Percentiles rank a stretch among this genome's conserved stretches.
Evolutionary conservation across 495 filamentous ascomycete genomes (phyloP).

Genomic region (Amphirosellinia nigrospora): DNA sequence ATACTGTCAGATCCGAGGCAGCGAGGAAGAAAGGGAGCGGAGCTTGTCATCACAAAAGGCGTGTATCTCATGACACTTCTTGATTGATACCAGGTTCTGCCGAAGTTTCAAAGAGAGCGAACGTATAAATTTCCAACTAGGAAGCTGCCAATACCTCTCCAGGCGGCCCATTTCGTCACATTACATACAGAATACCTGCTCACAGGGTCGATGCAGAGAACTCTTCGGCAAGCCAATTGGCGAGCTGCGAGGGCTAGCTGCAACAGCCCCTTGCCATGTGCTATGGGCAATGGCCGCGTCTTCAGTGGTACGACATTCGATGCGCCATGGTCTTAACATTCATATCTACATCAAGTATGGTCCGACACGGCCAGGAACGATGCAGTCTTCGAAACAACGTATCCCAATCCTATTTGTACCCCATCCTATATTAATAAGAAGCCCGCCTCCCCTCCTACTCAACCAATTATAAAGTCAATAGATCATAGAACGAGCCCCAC

Average conservation of each 20-base stretch:
- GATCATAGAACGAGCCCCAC: neutral
- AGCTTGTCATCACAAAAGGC: neutral
- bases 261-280: conserved; percentile 16
- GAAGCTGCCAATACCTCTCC: conserved; percentile 3
- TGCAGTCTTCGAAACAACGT: conserved; percentile 20
- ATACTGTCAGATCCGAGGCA: neutral
- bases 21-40: neutral
- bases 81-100: conserved; percentile 2
- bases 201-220: conserved; percentile 8
- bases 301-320: conserved; percentile 20
- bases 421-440: neutral
- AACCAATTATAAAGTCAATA: conserved; percentile 9
- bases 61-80: neutral
- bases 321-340: neutral
- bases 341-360: neutral
- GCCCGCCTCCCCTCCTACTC: neutral
- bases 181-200: neutral
- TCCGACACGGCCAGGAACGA: conserved; percentile 6
- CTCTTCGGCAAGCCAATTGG: conserved; percentile 4
- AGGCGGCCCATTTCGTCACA: conserved; percentile 11
- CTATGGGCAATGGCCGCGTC: conserved; percentile 17
- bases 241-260: neutral
- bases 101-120: conserved; percentile 12
- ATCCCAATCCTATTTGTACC: conserved; percentile 16
- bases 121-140: conserved; percentile 1